Conservation (phyloP, 352 stramenopile genomes). For the Pseudoperonospora humuli region DNA sequence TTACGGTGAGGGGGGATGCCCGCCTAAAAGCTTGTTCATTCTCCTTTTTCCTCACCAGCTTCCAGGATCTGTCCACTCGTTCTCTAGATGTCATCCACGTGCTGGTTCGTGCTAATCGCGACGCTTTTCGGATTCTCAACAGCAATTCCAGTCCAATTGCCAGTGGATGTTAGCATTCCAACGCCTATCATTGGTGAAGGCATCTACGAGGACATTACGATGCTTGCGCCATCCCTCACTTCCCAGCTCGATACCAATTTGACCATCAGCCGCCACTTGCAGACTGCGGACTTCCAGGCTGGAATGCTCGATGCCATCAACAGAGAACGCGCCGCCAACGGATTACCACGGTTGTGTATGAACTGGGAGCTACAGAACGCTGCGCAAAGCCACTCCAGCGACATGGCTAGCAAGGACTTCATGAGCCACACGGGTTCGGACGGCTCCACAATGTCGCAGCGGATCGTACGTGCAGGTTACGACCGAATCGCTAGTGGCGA, state of each 20-base stretch:
- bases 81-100: constrained; percentile 4
- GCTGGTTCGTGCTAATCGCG: constrained; percentile 7
- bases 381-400: constrained; percentile 24
- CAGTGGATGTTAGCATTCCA: constrained; percentile 3
- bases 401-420: constrained; percentile 40
- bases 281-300: constrained; percentile 16
- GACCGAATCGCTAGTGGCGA: constrained; percentile 37
- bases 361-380: constrained; percentile 31
- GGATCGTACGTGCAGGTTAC: constrained; percentile 34
- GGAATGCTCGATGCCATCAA: constrained; percentile 47
- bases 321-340: constrained; percentile 29
- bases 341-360: constrained; percentile 27
- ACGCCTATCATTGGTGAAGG: constrained; percentile 15
- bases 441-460: constrained; percentile 29
- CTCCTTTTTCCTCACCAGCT: constrained; percentile 10
- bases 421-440: constrained; percentile 46
- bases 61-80: background rate
- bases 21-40: no score
- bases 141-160: constrained; percentile 3
- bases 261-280: constrained; percentile 7
- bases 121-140: constrained; percentile 6
- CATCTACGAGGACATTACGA: constrained; percentile 19
- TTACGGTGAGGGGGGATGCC: no score
- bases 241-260: background rate
- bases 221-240: constrained; percentile 11